A percentile compares a stretch with the other conserved stretches of the same genome.
Conservation (phyloP, 768 basidiomycete genomes). For the Boletus reticuloceps region DNA sequence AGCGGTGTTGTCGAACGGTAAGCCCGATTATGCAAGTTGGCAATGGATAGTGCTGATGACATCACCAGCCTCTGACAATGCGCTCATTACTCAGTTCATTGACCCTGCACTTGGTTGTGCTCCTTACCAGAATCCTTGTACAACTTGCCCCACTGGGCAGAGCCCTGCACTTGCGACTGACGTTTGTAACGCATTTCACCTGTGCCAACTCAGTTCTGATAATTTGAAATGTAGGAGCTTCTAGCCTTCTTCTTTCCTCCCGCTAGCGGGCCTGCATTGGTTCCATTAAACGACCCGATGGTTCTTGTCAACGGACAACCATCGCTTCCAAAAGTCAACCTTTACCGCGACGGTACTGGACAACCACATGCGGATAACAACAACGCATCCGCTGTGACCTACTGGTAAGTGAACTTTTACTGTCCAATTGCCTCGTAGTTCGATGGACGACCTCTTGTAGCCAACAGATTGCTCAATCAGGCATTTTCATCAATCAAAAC, state of each 20-base stretch:
- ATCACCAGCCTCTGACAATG: slow-evolving; percentile 24
- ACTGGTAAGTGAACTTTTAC: slow-evolving; percentile 16
- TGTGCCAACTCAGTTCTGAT: not conserved
- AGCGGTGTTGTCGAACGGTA: slow-evolving; percentile 23
- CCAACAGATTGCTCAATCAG: slow-evolving; percentile 20
- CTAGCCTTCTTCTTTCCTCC: slow-evolving; percentile 24
- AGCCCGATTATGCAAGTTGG: not conserved
- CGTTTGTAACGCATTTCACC: slow-evolving; percentile 1
- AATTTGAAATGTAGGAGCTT: slow-evolving; percentile 19
- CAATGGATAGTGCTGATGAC: not conserved
- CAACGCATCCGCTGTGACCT: slow-evolving; percentile 20
- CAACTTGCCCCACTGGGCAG: slow-evolving; percentile 21
- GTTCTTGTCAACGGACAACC: slow-evolving; percentile 23
- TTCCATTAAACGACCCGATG: slow-evolving; percentile 27
- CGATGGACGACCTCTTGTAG: slow-evolving; percentile 4
- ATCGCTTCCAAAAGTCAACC: slow-evolving; percentile 26
- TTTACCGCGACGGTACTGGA: slow-evolving; percentile 27
- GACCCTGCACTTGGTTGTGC: slow-evolving; percentile 26
- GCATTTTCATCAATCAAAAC: slow-evolving; percentile 24
- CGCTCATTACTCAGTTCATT: slow-evolving; percentile 23
- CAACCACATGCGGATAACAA: slow-evolving; percentile 22
- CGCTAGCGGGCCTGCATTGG: slow-evolving; percentile 20
- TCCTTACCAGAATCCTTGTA: slow-evolving; percentile 26
- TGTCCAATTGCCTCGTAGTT: not conserved
- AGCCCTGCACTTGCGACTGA: slow-evolving; percentile 22